A percentile compares a stretch with the other conserved stretches of the same genome.
These are phyloP conservation scores for Porogramme epimiltina DNA, from an alignment of 1,284 basidiomycete species.

Conservation along the genomic window DNA sequence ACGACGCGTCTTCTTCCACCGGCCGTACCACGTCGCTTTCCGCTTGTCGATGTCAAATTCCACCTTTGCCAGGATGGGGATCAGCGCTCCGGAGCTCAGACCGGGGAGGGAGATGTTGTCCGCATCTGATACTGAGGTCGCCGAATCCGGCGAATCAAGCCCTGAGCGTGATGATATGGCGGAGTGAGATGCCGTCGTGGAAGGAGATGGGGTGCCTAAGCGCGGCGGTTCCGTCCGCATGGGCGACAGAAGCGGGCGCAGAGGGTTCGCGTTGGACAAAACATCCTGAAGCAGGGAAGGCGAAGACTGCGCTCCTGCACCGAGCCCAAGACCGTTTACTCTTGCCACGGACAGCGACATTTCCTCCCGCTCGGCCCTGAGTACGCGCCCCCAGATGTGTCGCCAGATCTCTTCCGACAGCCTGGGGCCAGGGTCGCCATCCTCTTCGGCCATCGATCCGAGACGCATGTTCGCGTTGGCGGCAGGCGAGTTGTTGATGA, in stretches of 20 bases:
- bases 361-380: constrained; percentile 67
- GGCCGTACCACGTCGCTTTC: constrained; percentile 79
- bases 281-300: constrained; percentile 47
- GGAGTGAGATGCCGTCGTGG: constrained; percentile 47
- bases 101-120: constrained; percentile 66
- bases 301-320: constrained; percentile 42
- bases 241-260: constrained; percentile 52
- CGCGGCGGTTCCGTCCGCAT: constrained; percentile 35
- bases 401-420: constrained; percentile 85
- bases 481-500: constrained; percentile 49
- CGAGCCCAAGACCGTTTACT: constrained; percentile 45
- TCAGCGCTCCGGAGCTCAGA: constrained; percentile 58
- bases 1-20: constrained; percentile 70
- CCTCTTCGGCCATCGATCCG: constrained; percentile 14
- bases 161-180: constrained; percentile 51
- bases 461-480: constrained; percentile 16
- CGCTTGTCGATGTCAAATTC: constrained; percentile 83
- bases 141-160: constrained; percentile 59
- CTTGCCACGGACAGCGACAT: constrained; percentile 41
- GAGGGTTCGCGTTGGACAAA: constrained; percentile 28
- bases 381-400: constrained; percentile 74
- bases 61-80: constrained; percentile 84
- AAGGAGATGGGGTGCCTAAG: constrained; percentile 52
- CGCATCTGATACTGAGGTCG: constrained; percentile 43
- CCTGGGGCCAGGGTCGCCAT: constrained; percentile 64